These are phyloP conservation scores for Solanum ahanhuiri DNA, from an alignment of 257 asterid genomes.

Conservation along the genomic window DNA sequence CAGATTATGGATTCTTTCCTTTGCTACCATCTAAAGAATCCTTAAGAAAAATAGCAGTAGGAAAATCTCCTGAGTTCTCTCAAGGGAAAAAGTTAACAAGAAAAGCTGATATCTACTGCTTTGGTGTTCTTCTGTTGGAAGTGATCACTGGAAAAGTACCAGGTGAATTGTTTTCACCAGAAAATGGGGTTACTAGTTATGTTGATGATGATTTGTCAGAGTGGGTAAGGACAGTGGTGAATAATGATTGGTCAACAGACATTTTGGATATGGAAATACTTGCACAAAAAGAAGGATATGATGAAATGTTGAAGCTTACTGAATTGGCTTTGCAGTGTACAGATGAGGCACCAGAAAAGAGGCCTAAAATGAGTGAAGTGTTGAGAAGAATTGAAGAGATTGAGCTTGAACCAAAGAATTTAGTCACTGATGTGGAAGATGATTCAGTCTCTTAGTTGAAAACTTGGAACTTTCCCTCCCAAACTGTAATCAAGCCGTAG, in stretches of 20 bases:
- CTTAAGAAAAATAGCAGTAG: slow-evolving; percentile 23
- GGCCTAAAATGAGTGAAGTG: slow-evolving; percentile 45
- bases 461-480: not conserved
- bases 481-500: not conserved
- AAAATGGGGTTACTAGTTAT: not conserved
- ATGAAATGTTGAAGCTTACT: slow-evolving; percentile 55
- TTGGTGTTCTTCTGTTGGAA: slow-evolving; percentile 54
- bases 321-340: slow-evolving; percentile 60
- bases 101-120: slow-evolving; percentile 59
- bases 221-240: slow-evolving; percentile 48
- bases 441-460: not conserved
- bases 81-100: slow-evolving; percentile 33
- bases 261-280: slow-evolving; percentile 50
- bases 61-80: slow-evolving; percentile 39
- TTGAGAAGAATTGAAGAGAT: slow-evolving; percentile 25
- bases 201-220: slow-evolving; percentile 33
- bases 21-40: slow-evolving; percentile 23
- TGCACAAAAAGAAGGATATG: slow-evolving; percentile 48
- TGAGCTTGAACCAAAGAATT: not conserved
- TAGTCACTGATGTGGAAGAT: not conserved
- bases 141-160: slow-evolving; percentile 50
- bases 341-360: slow-evolving; percentile 27
- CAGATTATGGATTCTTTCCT: slow-evolving; percentile 50
- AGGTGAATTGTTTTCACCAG: not conserved
- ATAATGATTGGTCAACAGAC: slow-evolving; percentile 62